Percentiles rank a stretch among this genome's conserved stretches.
These are phyloP conservation scores for Podaxis rugospora DNA, from an alignment of 768 basidiomycete species.

Conservation along the genomic window DNA sequence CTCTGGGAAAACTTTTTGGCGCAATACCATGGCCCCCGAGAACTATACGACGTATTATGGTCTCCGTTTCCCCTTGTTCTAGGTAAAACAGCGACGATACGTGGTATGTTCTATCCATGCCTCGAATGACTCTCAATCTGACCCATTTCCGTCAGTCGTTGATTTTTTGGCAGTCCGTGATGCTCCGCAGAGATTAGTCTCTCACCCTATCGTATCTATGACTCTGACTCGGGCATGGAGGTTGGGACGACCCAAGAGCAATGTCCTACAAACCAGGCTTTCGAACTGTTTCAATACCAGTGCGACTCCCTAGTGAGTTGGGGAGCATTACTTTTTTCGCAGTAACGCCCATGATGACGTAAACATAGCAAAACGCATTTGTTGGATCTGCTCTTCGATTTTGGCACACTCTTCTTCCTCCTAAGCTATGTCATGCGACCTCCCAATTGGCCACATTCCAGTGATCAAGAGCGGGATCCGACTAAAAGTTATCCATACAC, in stretches of 20 bases:
- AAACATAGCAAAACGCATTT: conserved; percentile 37
- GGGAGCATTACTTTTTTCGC: background rate
- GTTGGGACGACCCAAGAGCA: conserved; percentile 16
- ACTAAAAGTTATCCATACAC: background rate
- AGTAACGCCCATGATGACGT: background rate
- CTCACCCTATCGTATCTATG: conserved; percentile 36
- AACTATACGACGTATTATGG: conserved; percentile 50
- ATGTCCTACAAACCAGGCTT: background rate
- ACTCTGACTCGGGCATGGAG: conserved; percentile 39
- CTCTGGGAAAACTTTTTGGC: conserved; percentile 41
- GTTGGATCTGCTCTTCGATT: conserved; percentile 31
- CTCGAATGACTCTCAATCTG: background rate
- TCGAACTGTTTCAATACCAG: background rate
- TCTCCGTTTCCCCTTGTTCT: conserved; percentile 32
- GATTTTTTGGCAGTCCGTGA: conserved; percentile 32
- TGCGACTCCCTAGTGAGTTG: conserved; percentile 13
- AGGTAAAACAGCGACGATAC: conserved; percentile 14
- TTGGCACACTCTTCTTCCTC: background rate
- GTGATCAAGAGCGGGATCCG: background rate
- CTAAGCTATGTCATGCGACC: conserved; percentile 5
- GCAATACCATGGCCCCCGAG: conserved; percentile 31
- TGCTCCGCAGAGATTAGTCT: conserved; percentile 32
- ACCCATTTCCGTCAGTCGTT: conserved; percentile 27
- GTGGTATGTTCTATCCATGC: conserved; percentile 24
- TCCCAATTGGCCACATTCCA: conserved; percentile 6